Evolutionary conservation across 306 rosid species (phyloP).

Genomic region (Citrullus amarus): DNA sequence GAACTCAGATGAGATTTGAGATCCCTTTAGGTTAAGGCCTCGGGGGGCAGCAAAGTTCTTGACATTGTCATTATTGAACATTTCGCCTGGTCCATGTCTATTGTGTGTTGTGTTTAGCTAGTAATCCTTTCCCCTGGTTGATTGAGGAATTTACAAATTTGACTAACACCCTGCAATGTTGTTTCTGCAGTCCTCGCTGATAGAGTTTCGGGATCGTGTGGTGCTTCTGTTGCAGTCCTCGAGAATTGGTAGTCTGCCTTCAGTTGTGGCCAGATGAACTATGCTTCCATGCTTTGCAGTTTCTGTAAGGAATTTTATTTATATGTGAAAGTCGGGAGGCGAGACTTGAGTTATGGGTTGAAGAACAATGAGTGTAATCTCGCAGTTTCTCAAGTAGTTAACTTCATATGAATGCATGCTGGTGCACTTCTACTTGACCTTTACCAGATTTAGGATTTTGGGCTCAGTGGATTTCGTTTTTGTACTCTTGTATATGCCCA

Average conservation of each 20-base stretch:
- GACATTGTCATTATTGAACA: neutral
- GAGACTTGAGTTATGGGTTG: neutral
- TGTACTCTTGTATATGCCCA: neutral
- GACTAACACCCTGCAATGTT: neutral
- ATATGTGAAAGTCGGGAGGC: neutral
- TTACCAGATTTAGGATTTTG: neutral
- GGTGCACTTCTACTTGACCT: neutral
- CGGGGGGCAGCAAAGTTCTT: neutral
- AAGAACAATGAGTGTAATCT: neutral
- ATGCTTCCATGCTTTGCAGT: neutral
- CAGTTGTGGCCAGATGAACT: neutral
- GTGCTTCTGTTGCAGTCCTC: neutral
- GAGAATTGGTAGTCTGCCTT: neutral
- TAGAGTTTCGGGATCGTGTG: neutral
- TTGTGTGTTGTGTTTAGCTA: neutral
- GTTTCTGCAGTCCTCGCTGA: constrained; percentile 3
- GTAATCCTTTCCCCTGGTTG: neutral
- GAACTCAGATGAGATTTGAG: neutral
- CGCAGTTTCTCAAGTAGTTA: neutral
- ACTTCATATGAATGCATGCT: neutral
- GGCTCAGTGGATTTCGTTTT: neutral
- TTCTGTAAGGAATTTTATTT: neutral
- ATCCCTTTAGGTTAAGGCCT: neutral
- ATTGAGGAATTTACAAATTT: neutral
- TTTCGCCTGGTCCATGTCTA: neutral